These are phyloP conservation scores for Coniella lustricola DNA, from an alignment of 2,329 filamentous ascomycete species.

Conservation along the genomic window DNA sequence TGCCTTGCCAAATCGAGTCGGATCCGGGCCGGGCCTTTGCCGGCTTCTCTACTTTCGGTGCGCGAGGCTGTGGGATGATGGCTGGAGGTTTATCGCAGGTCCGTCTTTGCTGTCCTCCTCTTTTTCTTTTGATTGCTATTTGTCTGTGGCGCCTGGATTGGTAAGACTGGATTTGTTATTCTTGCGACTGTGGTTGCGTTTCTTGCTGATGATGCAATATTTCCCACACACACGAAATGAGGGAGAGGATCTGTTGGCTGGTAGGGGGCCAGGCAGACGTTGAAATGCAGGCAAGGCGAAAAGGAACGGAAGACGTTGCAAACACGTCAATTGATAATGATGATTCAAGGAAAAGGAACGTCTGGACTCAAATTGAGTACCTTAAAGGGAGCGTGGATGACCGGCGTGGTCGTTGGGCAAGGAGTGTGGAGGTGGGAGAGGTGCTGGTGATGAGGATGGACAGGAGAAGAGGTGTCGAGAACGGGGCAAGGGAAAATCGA, in stretches of 20 bases:
- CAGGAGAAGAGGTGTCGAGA: background rate
- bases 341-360: background rate
- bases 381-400: background rate
- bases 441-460: constrained; percentile 2
- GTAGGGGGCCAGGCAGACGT: too few relatives aligned
- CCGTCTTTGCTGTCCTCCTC: too few relatives aligned
- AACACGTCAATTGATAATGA: background rate
- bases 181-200: too few relatives aligned
- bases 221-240: too few relatives aligned
- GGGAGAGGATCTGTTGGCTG: too few relatives aligned
- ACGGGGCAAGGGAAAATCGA: background rate
- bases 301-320: too few relatives aligned
- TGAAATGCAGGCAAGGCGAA: too few relatives aligned
- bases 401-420: background rate
- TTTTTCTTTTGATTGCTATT: too few relatives aligned
- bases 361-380: background rate
- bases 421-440: background rate
- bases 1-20: background rate
- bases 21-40: background rate
- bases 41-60: background rate
- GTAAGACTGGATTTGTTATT: too few relatives aligned
- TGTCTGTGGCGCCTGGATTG: too few relatives aligned
- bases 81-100: background rate
- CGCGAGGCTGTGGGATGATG: background rate
- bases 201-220: too few relatives aligned